Evolutionary conservation across 2,329 filamentous ascomycete genomes (phyloP).

Genomic region (Colletotrichum aenigma): DNA sequence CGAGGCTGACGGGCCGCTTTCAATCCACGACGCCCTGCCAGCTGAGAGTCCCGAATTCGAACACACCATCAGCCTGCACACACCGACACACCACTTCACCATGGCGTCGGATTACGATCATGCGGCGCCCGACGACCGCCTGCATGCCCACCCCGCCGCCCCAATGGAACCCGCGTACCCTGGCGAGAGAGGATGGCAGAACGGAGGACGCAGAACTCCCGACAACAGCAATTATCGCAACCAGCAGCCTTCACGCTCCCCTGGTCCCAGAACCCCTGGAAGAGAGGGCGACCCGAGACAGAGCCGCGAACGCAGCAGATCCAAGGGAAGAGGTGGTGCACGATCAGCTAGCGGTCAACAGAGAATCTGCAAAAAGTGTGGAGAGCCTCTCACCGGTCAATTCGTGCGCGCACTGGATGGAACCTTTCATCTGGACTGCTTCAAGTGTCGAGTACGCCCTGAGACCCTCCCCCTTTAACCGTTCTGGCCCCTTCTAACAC

Average conservation of each 20-base stretch:
- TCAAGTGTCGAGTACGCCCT: constrained; percentile 81
- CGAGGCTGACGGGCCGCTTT: constrained; percentile 21
- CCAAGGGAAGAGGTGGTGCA: constrained; percentile 52
- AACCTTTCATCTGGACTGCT: constrained; percentile 97
- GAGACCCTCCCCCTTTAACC: background rate
- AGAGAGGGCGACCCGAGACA: constrained; percentile 50
- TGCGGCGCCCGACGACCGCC: constrained; percentile 41
- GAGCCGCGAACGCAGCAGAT: constrained; percentile 63
- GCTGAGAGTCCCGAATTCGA: constrained; percentile 21
- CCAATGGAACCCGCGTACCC: constrained; percentile 33
- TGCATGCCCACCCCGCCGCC: constrained; percentile 29
- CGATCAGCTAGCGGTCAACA: constrained; percentile 63
- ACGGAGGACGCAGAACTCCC: constrained; percentile 38
- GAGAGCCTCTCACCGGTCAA: constrained; percentile 86
- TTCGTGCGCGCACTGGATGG: constrained; percentile 93
- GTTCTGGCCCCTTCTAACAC: constrained; percentile 14
- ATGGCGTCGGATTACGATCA: constrained; percentile 55
- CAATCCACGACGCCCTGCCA: constrained; percentile 4
- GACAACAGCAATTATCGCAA: constrained; percentile 38
- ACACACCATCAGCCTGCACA: background rate
- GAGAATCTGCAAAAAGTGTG: constrained; percentile 84
- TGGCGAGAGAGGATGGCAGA: constrained; percentile 40
- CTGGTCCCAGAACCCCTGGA: constrained; percentile 28
- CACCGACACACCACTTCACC: background rate
- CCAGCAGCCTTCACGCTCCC: constrained; percentile 38